Percentiles rank a stretch among this genome's conserved stretches.
These are phyloP conservation scores for Heracleum sosnowskyi DNA, from an alignment of 129 eudicot genomes.

Conservation along the genomic window DNA sequence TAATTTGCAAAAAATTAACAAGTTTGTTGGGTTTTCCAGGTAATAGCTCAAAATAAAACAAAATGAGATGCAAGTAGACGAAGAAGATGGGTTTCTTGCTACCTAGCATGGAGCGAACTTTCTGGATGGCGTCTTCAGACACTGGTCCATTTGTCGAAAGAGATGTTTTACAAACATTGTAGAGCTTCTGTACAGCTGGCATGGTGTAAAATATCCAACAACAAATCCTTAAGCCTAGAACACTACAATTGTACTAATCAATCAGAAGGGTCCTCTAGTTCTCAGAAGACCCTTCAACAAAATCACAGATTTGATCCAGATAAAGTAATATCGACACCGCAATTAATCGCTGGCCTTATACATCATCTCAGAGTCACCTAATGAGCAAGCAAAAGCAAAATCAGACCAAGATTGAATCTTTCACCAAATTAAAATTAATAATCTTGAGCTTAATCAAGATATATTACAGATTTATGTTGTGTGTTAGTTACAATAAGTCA, in stretches of 20 bases:
- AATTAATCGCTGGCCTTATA: neutral
- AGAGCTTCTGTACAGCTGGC: conserved; percentile 94
- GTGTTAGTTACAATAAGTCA: too few relatives aligned
- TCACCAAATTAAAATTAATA: neutral
- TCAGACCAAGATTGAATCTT: neutral
- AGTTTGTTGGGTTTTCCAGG: too few relatives aligned
- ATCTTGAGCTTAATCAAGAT: neutral
- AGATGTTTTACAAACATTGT: conserved; percentile 76
- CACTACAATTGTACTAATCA: conserved; percentile 14
- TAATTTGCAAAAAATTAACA: too few relatives aligned
- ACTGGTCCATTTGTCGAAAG: conserved; percentile 74
- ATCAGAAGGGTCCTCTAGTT: conserved; percentile 30
- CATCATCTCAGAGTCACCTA: neutral
- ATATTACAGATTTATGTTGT: neutral
- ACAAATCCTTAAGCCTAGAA: conserved; percentile 14
- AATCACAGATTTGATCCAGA: neutral
- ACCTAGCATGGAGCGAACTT: conserved; percentile 79
- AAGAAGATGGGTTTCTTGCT: conserved; percentile 1
- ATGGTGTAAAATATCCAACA: conserved; percentile 29
- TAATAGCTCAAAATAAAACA: neutral
- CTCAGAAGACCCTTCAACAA: conserved; percentile 27
- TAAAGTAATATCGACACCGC: neutral
- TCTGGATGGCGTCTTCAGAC: conserved; percentile 77
- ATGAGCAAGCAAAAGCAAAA: neutral
- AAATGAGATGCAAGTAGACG: neutral